Evolutionary conservation across 139 green algal genomes (phyloP).

Genomic region (Astrephomene gubernaculifera): DNA sequence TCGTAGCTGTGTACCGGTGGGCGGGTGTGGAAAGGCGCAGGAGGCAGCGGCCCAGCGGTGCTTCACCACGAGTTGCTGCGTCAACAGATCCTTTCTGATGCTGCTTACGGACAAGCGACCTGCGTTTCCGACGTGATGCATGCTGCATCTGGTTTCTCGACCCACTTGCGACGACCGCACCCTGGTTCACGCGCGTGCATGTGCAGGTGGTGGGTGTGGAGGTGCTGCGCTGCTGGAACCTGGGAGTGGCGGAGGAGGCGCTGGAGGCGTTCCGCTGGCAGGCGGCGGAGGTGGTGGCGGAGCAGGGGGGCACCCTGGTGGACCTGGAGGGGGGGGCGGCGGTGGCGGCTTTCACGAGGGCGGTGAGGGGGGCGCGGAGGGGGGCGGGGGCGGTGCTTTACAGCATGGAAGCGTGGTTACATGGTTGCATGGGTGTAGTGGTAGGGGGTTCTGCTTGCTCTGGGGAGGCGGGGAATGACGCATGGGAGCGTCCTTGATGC

Average conservation of each 20-base stretch:
- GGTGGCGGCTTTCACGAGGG: conserved; percentile 15
- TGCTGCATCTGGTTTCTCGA: no score
- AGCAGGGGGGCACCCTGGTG: conserved; percentile 17
- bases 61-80: background rate
- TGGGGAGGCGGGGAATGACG: no score
- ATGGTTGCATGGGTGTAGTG: no score
- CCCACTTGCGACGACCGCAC: no score
- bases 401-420: no score
- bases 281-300: conserved; percentile 23
- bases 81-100: no score
- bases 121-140: no score
- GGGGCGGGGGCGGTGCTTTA: no score
- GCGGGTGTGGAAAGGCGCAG: background rate
- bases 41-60: background rate
- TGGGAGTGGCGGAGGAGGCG: conserved; percentile 5
- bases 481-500: no score
- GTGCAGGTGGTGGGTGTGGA: conserved; percentile 24
- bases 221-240: conserved; percentile 12
- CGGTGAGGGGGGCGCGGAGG: background rate
- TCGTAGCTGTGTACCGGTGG: background rate
- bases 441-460: no score
- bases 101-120: no score
- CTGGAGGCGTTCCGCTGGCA: conserved; percentile 30
- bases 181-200: no score
- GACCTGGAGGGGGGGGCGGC: conserved; percentile 4